Conservation (phyloP, 1,139 yeast species). For the Lodderomyces parapsilosis region DNA sequence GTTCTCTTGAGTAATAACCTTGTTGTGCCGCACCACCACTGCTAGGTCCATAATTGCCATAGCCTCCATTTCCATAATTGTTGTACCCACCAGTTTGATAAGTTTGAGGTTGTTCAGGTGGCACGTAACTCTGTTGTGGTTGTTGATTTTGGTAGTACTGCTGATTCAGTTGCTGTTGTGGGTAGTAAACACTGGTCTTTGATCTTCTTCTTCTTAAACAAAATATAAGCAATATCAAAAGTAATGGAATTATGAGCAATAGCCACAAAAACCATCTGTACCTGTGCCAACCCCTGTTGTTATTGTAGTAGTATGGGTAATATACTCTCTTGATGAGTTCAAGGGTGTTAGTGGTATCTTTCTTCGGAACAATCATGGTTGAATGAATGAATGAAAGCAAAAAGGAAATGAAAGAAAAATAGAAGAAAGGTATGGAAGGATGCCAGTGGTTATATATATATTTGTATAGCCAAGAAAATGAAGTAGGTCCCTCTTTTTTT, state of each 20-base stretch:
- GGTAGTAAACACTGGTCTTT: conserved; percentile 5
- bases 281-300: conserved; percentile 9
- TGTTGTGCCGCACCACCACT: conserved; percentile 1
- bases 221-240: conserved; percentile 6
- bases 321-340: conserved; percentile 6
- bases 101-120: conserved; percentile 9
- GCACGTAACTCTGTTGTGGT: conserved; percentile 5
- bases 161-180: conserved; percentile 6
- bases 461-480: too few species aligned
- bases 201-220: conserved; percentile 10
- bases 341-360: neutral
- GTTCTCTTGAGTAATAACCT: conserved; percentile 3
- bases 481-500: too few species aligned
- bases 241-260: conserved; percentile 10
- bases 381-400: neutral
- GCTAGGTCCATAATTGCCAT: conserved; percentile 5
- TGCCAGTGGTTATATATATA: too few species aligned
- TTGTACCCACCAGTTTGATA: conserved; percentile 6
- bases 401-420: neutral
- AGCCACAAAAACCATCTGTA: conserved; percentile 14
- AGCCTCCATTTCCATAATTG: neutral
- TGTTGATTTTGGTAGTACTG: conserved; percentile 6
- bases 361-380: conserved; percentile 4
- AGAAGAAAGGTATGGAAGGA: too few species aligned
- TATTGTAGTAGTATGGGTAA: conserved; percentile 1